These are phyloP conservation scores for Cryptococcus sp. DNA, from an alignment of 1,284 basidiomycete species.

Conservation along the genomic window DNA sequence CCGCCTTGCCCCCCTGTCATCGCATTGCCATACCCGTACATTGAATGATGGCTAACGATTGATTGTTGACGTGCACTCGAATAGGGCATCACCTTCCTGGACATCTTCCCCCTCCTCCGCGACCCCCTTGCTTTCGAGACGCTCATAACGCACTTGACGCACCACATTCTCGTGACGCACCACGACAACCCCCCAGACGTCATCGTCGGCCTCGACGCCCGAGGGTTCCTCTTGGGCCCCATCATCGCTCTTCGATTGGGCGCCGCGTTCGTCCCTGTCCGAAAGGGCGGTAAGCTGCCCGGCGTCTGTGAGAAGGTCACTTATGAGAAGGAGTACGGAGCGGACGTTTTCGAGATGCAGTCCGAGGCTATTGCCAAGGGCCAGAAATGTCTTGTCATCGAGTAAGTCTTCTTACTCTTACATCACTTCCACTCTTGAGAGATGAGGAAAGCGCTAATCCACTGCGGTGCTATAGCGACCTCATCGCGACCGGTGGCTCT, in stretches of 20 bases:
- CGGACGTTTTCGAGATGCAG: constrained; percentile 93
- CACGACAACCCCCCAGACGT: constrained; percentile 80
- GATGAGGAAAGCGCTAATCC: too few species aligned
- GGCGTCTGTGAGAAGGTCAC: constrained; percentile 74
- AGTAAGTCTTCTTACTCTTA: too few species aligned
- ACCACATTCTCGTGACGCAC: constrained; percentile 73
- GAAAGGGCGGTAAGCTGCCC: constrained; percentile 93
- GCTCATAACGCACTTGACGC: constrained; percentile 84
- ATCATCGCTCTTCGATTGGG: constrained; percentile 87
- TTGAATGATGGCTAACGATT: background rate
- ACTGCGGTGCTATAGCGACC: constrained; percentile 65
- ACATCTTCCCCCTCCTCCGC: constrained; percentile 87
- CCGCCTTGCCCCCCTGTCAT: background rate
- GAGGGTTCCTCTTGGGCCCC: constrained; percentile 94
- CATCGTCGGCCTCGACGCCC: constrained; percentile 92
- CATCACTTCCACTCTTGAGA: too few species aligned
- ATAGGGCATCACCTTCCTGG: constrained; percentile 59
- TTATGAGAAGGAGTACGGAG: constrained; percentile 94
- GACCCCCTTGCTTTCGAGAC: constrained; percentile 83
- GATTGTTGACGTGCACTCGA: background rate
- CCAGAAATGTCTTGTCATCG: constrained; percentile 84
- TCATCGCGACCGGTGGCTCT: constrained; percentile 96
- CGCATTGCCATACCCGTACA: background rate
- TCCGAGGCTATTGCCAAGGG: constrained; percentile 77
- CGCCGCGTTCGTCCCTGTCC: constrained; percentile 93